Evolutionary conservation across 257 asterid species (phyloP).

Genomic region (Solanum appendiculatum): DNA sequence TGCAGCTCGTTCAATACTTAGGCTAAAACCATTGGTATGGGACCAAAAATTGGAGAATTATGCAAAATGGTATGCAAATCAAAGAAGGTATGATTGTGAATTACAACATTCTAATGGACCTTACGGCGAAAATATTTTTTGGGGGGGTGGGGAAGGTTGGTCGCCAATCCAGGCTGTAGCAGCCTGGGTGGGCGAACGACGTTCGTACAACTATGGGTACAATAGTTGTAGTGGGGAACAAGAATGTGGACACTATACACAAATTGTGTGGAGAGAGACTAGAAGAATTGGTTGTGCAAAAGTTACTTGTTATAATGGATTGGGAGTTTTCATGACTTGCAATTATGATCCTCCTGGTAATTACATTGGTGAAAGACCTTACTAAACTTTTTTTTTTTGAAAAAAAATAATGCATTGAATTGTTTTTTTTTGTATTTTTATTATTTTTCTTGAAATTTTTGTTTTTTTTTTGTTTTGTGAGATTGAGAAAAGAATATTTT

Average conservation of each 20-base stretch:
- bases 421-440: neutral
- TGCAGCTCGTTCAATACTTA: conserved; percentile 22
- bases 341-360: conserved; percentile 53
- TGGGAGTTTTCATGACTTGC: conserved; percentile 42
- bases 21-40: conserved; percentile 27
- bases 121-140: conserved; percentile 41
- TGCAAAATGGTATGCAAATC: conserved; percentile 30
- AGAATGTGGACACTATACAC: conserved; percentile 49
- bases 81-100: conserved; percentile 25
- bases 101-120: conserved; percentile 35
- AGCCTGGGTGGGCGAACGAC: conserved; percentile 34
- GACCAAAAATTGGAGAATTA: conserved; percentile 17
- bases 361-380: conserved; percentile 43
- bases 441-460: neutral
- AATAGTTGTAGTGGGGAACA: conserved; percentile 27
- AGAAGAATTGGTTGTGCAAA: conserved; percentile 34
- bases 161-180: conserved; percentile 30
- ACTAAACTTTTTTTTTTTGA: neutral
- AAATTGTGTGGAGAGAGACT: conserved; percentile 35
- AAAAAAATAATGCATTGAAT: neutral
- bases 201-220: conserved; percentile 20
- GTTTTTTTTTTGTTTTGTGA: neutral
- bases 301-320: conserved; percentile 18
- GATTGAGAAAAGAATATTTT: neutral
- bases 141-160: conserved; percentile 41